phyloP scores from a whole-genome alignment of 169 alveolate species.

The Plasmodium blacklocki region DNA sequence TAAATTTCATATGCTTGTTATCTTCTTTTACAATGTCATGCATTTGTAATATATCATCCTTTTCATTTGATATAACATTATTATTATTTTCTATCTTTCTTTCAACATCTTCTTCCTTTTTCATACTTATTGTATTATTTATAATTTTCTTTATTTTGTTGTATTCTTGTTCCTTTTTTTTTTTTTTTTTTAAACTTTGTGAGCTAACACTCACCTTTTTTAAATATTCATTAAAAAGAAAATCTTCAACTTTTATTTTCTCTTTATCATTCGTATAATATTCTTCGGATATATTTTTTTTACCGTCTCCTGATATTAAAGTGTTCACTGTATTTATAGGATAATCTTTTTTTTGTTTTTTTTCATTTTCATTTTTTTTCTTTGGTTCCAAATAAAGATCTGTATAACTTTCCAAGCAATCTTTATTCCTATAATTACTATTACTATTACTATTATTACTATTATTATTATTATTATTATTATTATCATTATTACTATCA shows the following conservation, averaged over 20 bases:
- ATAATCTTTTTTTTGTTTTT: neutral
- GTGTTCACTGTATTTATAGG: conserved; percentile 4
- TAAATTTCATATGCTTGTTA: too few species aligned
- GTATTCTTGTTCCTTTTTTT: neutral
- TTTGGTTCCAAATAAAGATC: conserved; percentile 3
- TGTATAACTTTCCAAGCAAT: neutral
- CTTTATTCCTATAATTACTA: too few species aligned
- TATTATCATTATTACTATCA: neutral
- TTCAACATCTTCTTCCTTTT: too few species aligned
- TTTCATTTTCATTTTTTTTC: conserved; percentile 14
- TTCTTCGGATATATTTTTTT: neutral
- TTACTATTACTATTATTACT: too few species aligned
- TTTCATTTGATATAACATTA: too few species aligned
- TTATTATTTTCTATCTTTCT: too few species aligned
- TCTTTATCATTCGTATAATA: neutral
- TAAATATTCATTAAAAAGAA: conserved; percentile 60
- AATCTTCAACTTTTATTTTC: conserved; percentile 43
- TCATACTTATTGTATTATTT: too few species aligned
- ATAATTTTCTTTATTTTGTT: too few species aligned
- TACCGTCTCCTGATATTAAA: neutral
- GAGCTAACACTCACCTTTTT: conserved; percentile 32
- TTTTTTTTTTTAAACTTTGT: neutral
- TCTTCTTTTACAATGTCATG: too few species aligned
- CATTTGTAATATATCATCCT: too few species aligned
- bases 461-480: neutral